Evolutionary conservation across 2,329 filamentous ascomycete species (phyloP), one percentile per base, ranked within the genome.

Genomic region (Claviceps capensis): DNA sequence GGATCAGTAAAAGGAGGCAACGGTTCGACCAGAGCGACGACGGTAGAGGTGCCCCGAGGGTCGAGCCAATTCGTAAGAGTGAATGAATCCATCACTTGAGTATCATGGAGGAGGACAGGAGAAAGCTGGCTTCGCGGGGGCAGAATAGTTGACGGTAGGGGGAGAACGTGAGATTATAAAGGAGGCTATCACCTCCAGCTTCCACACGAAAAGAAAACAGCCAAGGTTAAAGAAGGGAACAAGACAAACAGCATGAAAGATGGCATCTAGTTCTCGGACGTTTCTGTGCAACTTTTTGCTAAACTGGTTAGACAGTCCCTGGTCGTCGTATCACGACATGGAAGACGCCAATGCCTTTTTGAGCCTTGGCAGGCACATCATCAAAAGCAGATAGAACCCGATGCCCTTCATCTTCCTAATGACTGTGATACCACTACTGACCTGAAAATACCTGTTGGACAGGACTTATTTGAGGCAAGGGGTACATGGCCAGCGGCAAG

Each of bases 1-100:
- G 67, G 59, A 6, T 55, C 61, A 9, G 60, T 62, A 58, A 58
- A 60, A 14, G 61, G 58, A n/a, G 53, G 40, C 5, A 23, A 17
- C 17, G 48, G 46, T n/a, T 49, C 41, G 36, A 36, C 51, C 17
- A 44, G 46, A 22, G 53, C 36, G 13, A 55, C 36, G 41, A 55
- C 26, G 16, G 53, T 46, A 2, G 44, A 40, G 11, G 51, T 14
- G 14, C 42, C 45, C 14, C 53, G 51, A 23, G 45, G 23, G 7
- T 38, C 48, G 36, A 46, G 22, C 34, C 26, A 36, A 37, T 48
- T 38, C 17, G 41, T 30, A 22, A 30, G 42, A 36, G 38, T 26
- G 17, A 47, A 48, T 46, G 43, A 14, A 9, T 40, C 34, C 53
- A 52, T 52, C 14, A 36, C 45, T n/a, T 43, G 38, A 17, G 48